Conservation (phyloP, 331 rosid genomes). For the Malus hybrid region DNA sequence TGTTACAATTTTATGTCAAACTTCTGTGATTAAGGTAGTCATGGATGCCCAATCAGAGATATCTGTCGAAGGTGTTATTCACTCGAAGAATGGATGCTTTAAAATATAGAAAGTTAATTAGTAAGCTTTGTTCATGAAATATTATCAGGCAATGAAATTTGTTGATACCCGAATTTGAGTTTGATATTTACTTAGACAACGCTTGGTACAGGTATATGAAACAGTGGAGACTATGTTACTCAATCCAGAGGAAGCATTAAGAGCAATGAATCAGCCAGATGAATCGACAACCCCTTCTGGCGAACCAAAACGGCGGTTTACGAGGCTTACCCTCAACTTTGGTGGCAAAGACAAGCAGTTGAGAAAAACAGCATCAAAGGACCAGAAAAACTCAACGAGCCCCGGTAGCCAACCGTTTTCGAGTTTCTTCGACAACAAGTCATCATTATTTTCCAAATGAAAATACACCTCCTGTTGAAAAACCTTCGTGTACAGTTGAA, state of each 20-base stretch:
- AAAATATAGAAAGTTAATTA: too few species aligned
- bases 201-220: constrained; percentile 66
- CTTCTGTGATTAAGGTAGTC: not conserved
- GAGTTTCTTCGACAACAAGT: constrained; percentile 73
- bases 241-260: constrained; percentile 78
- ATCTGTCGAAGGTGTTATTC: not conserved
- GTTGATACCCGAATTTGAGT: not conserved
- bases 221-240: constrained; percentile 73
- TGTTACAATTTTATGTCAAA: not conserved
- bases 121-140: too few species aligned
- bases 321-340: constrained; percentile 63
- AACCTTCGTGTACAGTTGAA: constrained; percentile 24
- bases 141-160: too few species aligned
- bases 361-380: constrained; percentile 36
- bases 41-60: not conserved
- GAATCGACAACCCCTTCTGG: constrained; percentile 28
- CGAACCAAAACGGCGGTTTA: constrained; percentile 56
- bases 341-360: constrained; percentile 50
- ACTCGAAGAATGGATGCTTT: too few species aligned
- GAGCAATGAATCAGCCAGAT: constrained; percentile 58
- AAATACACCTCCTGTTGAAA: constrained; percentile 24
- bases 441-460: constrained; percentile 59
- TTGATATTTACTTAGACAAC: not conserved
- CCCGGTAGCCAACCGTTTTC: constrained; percentile 57
- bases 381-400: constrained; percentile 27